Evolutionary conservation across 257 asterid genomes (phyloP), one percentile per base, ranked within the genome.

Genomic region (Solanum neorickii): DNA sequence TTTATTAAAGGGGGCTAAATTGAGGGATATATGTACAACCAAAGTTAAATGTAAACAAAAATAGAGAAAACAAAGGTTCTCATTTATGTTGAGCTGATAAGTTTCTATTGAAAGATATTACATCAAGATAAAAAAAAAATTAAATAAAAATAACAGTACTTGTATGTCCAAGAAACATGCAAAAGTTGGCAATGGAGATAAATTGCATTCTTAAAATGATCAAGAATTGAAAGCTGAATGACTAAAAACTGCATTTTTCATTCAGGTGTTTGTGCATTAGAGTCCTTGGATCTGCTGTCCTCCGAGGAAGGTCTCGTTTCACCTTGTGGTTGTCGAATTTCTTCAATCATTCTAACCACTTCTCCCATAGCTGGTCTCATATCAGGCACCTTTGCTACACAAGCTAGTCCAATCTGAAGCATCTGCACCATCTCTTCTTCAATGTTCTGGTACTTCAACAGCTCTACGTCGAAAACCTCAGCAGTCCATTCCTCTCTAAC

Each of bases 401-500:
- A 97, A 6, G 98, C 86, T 60, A 97, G 92, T 0, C 95, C 99
- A 52, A 97, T 94, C 89, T 97, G 99, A 47, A 97, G 98, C 99
- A 97, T 90, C 90, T 94, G 98, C 88, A 97, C 99, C 95, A 97
- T 90, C 92, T 96, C 99, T 73, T 96, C 99, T 83, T 95, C 99
- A 3, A 92, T 86, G 69, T 93, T 92, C 68, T 89, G 93, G 60
- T 86, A 86, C 91, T 91, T 94, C 85, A 91, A 86, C 3, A 96
- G 92, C 91, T 96, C 99, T 62, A 85, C 93, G 5, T 96, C 99
- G 59, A 97, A 95, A 31, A 97, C 99, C 84, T 97, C 99, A 1
- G 99, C 98, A 1, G 99, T 97, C 99, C 99, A 97, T 87, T 96
- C 99, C 93, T 96, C 99, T 86, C 99, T 88, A 5, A 95, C 98